Conservation (phyloP, 2,329 filamentous ascomycete species). For the Laburnicola sp. region DNA sequence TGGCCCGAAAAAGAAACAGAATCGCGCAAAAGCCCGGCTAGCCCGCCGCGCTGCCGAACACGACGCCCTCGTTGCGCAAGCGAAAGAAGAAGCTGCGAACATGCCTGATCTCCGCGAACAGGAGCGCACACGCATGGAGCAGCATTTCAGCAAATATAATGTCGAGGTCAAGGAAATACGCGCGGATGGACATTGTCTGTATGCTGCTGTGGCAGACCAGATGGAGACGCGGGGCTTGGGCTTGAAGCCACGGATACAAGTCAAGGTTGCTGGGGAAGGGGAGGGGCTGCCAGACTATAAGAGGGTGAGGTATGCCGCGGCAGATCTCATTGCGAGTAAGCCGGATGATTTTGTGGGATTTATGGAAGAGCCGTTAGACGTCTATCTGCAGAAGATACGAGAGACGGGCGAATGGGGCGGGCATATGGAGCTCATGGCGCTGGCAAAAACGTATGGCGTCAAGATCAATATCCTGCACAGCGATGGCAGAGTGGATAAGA, state of each 20-base stretch:
- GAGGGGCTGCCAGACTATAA: conserved; percentile 57
- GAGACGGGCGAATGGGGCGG: conserved; percentile 96
- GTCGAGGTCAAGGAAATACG: conserved; percentile 77
- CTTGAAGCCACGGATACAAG: conserved; percentile 40
- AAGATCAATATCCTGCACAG: conserved; percentile 82
- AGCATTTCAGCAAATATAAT: conserved; percentile 63
- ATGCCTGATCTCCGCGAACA: conserved; percentile 45
- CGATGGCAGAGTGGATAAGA: conserved; percentile 76
- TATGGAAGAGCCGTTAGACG: conserved; percentile 75
- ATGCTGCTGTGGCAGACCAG: conserved; percentile 88
- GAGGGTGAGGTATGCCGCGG: conserved; percentile 69
- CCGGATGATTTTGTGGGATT: conserved; percentile 83
- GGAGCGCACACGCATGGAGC: conserved; percentile 63
- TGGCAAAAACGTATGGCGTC: conserved; percentile 78
- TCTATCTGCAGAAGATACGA: conserved; percentile 74
- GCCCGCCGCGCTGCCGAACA: conserved; percentile 86
- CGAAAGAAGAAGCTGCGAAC: conserved; percentile 70
- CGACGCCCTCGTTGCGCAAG: conserved; percentile 67
- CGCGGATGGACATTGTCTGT: conserved; percentile 93
- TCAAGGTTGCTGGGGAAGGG: conserved; percentile 25
- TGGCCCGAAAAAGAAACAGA: conserved; percentile 68
- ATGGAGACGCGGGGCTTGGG: conserved; percentile 55
- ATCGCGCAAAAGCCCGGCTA: conserved; percentile 87
- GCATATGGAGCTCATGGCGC: conserved; percentile 82
- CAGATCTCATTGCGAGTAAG: conserved; percentile 74